Percentiles rank a stretch among this genome's conserved stretches.
These are phyloP conservation scores for Podila clonocystis DNA, from an alignment of 192 early-diverging fungal genomes.

Conservation along the genomic window DNA sequence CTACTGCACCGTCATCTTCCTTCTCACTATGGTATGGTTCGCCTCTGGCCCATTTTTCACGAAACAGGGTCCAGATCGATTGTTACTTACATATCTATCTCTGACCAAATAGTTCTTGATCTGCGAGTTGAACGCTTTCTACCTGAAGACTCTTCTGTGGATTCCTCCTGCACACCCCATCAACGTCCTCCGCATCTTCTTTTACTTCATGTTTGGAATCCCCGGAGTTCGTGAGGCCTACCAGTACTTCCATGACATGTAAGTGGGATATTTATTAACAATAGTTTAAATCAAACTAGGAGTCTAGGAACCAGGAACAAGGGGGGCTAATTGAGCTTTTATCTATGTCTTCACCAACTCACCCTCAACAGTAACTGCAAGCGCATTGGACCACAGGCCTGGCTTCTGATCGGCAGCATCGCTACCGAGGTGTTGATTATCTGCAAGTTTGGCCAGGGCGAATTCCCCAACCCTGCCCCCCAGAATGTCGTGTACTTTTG, in stretches of 20 bases:
- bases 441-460: slow-evolving; percentile 88
- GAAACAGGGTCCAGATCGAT: not conserved
- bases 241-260: slow-evolving; percentile 80
- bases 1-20: slow-evolving; percentile 79
- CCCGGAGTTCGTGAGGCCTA: slow-evolving; percentile 91
- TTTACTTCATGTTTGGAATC: slow-evolving; percentile 87
- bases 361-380: slow-evolving; percentile 71
- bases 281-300: too few relatives aligned
- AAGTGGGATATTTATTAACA: not conserved
- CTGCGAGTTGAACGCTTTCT: slow-evolving; percentile 94
- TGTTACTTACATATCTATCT: not conserved
- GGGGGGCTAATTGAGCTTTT: not conserved
- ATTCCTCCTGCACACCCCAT: slow-evolving; percentile 87
- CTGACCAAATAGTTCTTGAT: slow-evolving; percentile 65
- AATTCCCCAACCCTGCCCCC: slow-evolving; percentile 87
- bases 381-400: slow-evolving; percentile 93
- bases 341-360: not conserved
- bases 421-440: slow-evolving; percentile 92
- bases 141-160: slow-evolving; percentile 94
- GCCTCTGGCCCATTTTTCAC: not conserved
- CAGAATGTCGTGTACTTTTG: slow-evolving; percentile 77
- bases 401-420: slow-evolving; percentile 88
- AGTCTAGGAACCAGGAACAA: not conserved
- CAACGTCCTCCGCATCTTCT: slow-evolving; percentile 78
- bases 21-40: slow-evolving; percentile 74